These are phyloP conservation scores for Colletotrichum liaoningense DNA, from an alignment of 2,329 filamentous ascomycete species.

Conservation along the genomic window DNA sequence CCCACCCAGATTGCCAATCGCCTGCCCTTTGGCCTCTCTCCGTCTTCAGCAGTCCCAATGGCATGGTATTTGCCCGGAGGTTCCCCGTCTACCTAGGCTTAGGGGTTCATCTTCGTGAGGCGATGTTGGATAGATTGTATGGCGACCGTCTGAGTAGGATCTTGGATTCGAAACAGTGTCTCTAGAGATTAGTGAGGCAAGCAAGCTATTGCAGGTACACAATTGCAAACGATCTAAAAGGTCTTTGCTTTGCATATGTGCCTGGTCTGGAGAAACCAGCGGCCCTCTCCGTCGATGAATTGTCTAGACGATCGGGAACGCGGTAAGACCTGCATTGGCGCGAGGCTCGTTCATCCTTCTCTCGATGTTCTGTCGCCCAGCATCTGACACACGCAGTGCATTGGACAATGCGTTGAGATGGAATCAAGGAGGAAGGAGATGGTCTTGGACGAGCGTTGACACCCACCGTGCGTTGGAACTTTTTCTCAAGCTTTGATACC, in stretches of 20 bases:
- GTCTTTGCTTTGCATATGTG: neutral
- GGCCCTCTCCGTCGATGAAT: neutral
- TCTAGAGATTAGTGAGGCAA: neutral
- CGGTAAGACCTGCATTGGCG: constrained; percentile 1
- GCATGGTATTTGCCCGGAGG: constrained; percentile 10
- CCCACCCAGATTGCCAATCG: constrained; percentile 19
- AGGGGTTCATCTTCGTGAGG: neutral
- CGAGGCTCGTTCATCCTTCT: constrained; percentile 10
- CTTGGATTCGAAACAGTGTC: neutral
- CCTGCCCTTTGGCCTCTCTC: constrained; percentile 6
- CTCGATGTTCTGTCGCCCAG: neutral
- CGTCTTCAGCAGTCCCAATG: constrained; percentile 31
- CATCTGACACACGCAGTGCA: constrained; percentile 3
- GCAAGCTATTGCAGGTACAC: neutral
- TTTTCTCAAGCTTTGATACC: constrained; percentile 15
- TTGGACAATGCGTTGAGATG: neutral
- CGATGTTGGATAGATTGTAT: neutral
- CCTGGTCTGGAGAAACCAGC: neutral
- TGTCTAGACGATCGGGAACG: constrained; percentile 3
- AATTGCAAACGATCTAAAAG: neutral
- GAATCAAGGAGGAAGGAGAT: neutral
- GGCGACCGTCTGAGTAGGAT: neutral
- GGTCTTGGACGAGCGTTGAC: neutral
- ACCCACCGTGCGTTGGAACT: neutral
- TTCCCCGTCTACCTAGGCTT: neutral